Conservation (phyloP, 371 early-diverging fungal genomes). For the Blakeslea trispora region DNA sequence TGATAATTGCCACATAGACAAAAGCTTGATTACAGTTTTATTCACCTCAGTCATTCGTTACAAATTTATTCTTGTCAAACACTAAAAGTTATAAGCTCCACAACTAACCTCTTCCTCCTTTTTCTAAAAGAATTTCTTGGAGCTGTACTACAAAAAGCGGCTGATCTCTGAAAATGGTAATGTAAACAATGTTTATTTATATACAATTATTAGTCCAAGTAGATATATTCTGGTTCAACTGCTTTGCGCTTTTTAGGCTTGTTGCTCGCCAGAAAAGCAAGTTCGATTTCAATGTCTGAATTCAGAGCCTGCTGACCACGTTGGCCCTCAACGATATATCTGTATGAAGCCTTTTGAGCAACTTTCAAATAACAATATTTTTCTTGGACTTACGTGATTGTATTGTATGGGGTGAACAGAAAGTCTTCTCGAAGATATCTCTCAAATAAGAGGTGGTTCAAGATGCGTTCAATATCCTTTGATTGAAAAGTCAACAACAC, state of each 20-base stretch:
- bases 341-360: conserved; percentile 1
- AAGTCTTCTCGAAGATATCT: conserved; percentile 21
- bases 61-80: too few relatives aligned
- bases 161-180: neutral
- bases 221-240: neutral
- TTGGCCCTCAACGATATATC: conserved; percentile 20
- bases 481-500: neutral
- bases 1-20: too few relatives aligned
- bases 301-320: neutral
- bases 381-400: conserved; percentile 21
- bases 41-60: too few relatives aligned
- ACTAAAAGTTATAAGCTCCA: too few relatives aligned
- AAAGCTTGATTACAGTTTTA: too few relatives aligned
- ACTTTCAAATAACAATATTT: too few relatives aligned
- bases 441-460: conserved; percentile 13
- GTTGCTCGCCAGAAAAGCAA: conserved; percentile 5
- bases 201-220: neutral
- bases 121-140: too few relatives aligned
- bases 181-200: neutral
- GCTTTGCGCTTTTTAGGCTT: conserved; percentile 4
- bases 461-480: conserved; percentile 28
- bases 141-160: neutral
- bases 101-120: too few relatives aligned
- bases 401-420: conserved; percentile 22
- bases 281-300: neutral